Evolutionary conservation across 495 filamentous ascomycete species (phyloP), one percentile per base, ranked within the genome.

Genomic region (Rusavskia elegans): DNA sequence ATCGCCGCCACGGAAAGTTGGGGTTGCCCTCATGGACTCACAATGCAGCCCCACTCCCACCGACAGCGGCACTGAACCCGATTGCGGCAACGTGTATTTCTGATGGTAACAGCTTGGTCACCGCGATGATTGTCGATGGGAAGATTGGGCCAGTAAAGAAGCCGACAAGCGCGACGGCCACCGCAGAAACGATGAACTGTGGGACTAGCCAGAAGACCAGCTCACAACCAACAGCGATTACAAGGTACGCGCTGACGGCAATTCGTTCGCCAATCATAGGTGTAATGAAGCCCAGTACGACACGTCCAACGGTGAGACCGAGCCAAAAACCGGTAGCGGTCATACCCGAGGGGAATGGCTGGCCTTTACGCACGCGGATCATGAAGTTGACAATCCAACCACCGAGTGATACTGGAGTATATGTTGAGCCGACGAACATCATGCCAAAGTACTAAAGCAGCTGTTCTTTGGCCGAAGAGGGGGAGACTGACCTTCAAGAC

Each of bases 11-110:
- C 10, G 19, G 17, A 20, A 9, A 23, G 40, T 52, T 17, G 45
- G 13, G 38, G 49, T 2, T 17, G 35, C 5, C 9, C 32, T 36
- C 5, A 56, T 2, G 30, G n/a, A 54, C 55, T 29, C 50, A 55
- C 45, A 60, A 17, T 0, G 86, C 85, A 3, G 85, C 87, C 0
- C 88, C 88, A 8, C 75, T 76, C 0, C 85, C 82, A 2, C 88
- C 88, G 66, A 89, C 82, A 0, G 88, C 85, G 10, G 83, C 82
- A 2, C 83, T 84, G 56, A 93, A 93, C 0, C 88, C 87, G 48
- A 95, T 84, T 1, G 84, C 81, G 50, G 74, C 78, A 35, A 95
- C 85, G 61, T 95, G 88, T 16, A 89, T 70, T 53, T 86, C 78
- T 25, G 69, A 70, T 3, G 88, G 87, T 8, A 95, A 73, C 2